Evolutionary conservation across 305 asterid genomes (phyloP).

Genomic region (Solanum hybrid): DNA sequence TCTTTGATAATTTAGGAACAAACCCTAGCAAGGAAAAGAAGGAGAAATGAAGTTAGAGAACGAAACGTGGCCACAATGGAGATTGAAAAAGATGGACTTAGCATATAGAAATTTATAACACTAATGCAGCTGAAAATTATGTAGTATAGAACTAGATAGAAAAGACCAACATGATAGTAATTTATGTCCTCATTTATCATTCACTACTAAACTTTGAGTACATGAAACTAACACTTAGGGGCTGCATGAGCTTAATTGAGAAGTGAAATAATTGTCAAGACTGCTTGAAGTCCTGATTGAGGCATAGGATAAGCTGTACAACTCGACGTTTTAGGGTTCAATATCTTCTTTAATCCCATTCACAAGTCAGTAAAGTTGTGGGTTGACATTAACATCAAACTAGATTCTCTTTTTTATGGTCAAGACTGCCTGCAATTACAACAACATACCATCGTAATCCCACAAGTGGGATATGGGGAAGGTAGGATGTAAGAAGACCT

Average conservation of each 20-base stretch:
- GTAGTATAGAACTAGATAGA: background rate
- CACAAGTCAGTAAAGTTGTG: background rate
- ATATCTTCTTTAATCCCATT: background rate
- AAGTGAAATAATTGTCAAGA: background rate
- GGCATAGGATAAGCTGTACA: background rate
- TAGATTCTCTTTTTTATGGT: background rate
- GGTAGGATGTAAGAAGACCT: background rate
- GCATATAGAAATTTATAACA: background rate
- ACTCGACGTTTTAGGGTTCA: background rate
- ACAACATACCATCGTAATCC: background rate
- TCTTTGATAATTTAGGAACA: conserved; percentile 43
- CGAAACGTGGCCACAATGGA: background rate
- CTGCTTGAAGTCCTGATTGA: background rate
- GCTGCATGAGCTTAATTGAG: background rate
- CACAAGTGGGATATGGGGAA: background rate
- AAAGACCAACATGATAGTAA: background rate
- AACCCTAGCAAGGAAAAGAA: conserved; percentile 30
- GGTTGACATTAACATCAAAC: background rate
- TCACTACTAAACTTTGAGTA: background rate
- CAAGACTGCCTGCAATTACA: background rate
- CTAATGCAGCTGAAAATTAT: background rate
- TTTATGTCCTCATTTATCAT: background rate
- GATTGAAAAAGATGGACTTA: background rate
- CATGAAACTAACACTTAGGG: background rate
- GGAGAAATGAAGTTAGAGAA: conserved; percentile 1